Conservation (phyloP, 1,284 basidiomycete genomes). For the Leccinum fallax region DNA sequence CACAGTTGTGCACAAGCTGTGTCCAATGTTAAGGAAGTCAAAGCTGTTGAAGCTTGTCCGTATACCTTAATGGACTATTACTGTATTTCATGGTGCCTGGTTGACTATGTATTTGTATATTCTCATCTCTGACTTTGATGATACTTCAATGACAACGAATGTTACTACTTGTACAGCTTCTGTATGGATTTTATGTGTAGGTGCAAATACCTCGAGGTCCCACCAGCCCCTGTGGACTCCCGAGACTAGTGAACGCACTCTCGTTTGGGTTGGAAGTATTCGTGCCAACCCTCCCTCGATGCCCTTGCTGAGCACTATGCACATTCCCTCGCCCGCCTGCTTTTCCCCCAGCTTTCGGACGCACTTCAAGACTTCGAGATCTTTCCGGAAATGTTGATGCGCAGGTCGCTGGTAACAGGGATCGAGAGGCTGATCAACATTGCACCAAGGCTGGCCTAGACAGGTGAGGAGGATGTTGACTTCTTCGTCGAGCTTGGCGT, state of each 20-base stretch:
- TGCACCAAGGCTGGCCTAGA: constrained; percentile 79
- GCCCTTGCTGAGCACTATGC: constrained; percentile 62
- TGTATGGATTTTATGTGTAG: too few species aligned
- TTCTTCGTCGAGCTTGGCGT: constrained; percentile 85
- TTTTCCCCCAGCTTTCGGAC: constrained; percentile 84
- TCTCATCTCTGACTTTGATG: too few species aligned
- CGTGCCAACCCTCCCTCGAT: constrained; percentile 44
- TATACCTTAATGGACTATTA: too few species aligned
- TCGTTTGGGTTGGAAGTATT: constrained; percentile 43
- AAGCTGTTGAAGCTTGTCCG: too few species aligned
- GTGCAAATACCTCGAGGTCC: constrained; percentile 48
- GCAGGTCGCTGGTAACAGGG: constrained; percentile 73
- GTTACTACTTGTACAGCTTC: too few species aligned
- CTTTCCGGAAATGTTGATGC: constrained; percentile 67
- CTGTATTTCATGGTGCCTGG: too few species aligned
- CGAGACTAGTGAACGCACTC: constrained; percentile 44
- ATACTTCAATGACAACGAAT: too few species aligned
- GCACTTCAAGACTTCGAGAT: constrained; percentile 82
- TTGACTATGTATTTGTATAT: too few species aligned
- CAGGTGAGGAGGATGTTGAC: constrained; percentile 88
- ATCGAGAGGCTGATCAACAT: constrained; percentile 86
- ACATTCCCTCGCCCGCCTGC: constrained; percentile 71
- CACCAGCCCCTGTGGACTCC: constrained; percentile 34
- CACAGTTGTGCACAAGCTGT: too few species aligned
- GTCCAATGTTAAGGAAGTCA: too few species aligned